Conservation (phyloP, 1,284 basidiomycete species). For the Marasmius oreades region DNA sequence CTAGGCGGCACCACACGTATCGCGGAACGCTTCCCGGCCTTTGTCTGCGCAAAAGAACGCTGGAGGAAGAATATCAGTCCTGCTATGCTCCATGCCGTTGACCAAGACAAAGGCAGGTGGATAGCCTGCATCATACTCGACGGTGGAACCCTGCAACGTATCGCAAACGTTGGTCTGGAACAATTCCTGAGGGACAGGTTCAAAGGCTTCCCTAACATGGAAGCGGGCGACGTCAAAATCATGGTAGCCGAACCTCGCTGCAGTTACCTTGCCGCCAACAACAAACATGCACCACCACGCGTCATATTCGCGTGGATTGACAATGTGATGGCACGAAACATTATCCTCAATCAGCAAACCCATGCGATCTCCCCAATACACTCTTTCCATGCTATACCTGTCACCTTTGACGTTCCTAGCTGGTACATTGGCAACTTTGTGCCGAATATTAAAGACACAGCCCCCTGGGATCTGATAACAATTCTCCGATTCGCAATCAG, state of each 20-base stretch:
- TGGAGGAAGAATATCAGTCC: neutral
- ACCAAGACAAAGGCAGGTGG: neutral
- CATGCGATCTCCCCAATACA: neutral
- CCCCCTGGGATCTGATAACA: neutral
- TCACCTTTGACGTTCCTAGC: neutral
- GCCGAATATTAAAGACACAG: neutral
- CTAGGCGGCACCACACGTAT: neutral
- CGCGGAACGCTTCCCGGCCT: neutral
- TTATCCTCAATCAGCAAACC: neutral
- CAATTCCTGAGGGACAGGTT: neutral
- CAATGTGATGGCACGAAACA: neutral
- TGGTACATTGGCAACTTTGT: neutral
- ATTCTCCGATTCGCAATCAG: neutral
- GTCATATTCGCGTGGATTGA: neutral
- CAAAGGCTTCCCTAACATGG: neutral
- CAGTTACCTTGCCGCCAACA: neutral
- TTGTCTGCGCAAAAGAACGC: neutral
- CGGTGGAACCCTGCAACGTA: neutral
- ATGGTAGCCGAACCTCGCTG: neutral
- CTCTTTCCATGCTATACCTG: neutral
- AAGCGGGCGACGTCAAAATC: neutral
- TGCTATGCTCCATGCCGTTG: neutral
- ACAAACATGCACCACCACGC: neutral
- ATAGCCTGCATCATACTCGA: neutral
- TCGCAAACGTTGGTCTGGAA: neutral